Evolutionary conservation across 2,329 filamentous ascomycete genomes (phyloP).

Genomic region (Cephalotrichum gorgonifer): DNA sequence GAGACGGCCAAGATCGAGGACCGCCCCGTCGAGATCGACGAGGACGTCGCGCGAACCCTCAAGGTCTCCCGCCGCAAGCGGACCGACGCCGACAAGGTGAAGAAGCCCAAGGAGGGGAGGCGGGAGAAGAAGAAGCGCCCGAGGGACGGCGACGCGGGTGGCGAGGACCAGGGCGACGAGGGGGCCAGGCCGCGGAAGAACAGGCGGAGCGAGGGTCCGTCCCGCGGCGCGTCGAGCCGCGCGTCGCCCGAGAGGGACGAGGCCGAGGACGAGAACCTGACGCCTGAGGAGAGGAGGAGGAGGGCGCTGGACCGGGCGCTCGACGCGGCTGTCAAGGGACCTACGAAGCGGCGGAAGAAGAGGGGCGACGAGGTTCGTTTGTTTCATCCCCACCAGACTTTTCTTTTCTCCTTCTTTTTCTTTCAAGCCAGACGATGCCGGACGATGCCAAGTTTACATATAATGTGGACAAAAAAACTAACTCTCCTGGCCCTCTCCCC

Average conservation of each 20-base stretch:
- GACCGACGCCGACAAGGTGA: constrained; percentile 34
- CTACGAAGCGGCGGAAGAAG: constrained; percentile 70
- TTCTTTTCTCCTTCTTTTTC: not conserved
- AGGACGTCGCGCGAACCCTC: constrained; percentile 51
- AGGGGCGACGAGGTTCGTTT: constrained; percentile 22
- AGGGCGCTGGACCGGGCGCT: constrained; percentile 79
- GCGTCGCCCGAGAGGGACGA: constrained; percentile 54
- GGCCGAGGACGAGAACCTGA: constrained; percentile 70
- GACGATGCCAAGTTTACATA: too few relatives aligned
- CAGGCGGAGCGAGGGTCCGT: constrained; percentile 29
- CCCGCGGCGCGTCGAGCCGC: constrained; percentile 30
- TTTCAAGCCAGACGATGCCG: not conserved
- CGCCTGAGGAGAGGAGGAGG: constrained; percentile 74
- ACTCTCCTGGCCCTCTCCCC: constrained; percentile 1
- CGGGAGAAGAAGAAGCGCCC: constrained; percentile 54
- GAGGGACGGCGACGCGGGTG: constrained; percentile 41
- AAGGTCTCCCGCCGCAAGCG: constrained; percentile 59
- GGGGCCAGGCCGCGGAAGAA: constrained; percentile 35
- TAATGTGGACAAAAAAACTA: too few relatives aligned
- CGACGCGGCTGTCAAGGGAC: constrained; percentile 70
- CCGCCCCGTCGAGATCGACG: constrained; percentile 56
- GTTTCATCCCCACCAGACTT: not conserved
- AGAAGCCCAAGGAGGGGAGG: constrained; percentile 67
- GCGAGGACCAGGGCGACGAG: constrained; percentile 34
- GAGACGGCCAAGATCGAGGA: constrained; percentile 53